These are phyloP conservation scores for Globisporangium viniferum DNA, from an alignment of 352 stramenopile species.

Conservation along the genomic window DNA sequence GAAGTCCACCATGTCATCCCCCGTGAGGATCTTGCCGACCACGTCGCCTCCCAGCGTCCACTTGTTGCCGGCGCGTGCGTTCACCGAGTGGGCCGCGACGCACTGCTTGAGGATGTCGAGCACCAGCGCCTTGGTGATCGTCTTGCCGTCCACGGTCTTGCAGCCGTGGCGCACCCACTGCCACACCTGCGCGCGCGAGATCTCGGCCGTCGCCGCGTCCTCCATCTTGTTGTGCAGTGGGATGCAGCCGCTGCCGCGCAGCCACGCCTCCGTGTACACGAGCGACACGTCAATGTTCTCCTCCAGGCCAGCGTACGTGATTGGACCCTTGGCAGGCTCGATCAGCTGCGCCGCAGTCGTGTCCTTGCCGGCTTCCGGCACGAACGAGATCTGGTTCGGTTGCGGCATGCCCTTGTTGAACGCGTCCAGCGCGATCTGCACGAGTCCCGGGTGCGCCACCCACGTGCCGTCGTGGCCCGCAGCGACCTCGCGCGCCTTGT, in stretches of 20 bases:
- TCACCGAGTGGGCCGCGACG: constrained; percentile 50
- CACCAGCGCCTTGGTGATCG: constrained; percentile 65
- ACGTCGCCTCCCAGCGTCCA: constrained; percentile 61
- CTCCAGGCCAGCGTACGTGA: constrained; percentile 83
- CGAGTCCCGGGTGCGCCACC: constrained; percentile 94
- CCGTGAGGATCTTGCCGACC: constrained; percentile 68
- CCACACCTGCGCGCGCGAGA: constrained; percentile 93
- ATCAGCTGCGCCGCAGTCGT: constrained; percentile 64
- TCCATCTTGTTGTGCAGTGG: constrained; percentile 95
- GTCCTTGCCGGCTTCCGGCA: constrained; percentile 52
- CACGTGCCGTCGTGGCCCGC: constrained; percentile 96
- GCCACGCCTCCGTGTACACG: constrained; percentile 93
- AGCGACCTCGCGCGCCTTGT: constrained; percentile 89
- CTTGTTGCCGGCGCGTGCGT: constrained; percentile 50
- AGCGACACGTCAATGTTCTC: constrained; percentile 92
- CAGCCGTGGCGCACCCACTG: constrained; percentile 84
- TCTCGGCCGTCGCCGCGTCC: constrained; percentile 93
- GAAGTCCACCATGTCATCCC: constrained; percentile 80
- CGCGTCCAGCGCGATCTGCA: constrained; percentile 89
- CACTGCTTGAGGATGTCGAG: constrained; percentile 61
- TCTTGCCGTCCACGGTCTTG: constrained; percentile 65
- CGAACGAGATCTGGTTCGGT: constrained; percentile 89
- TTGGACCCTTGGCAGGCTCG: constrained; percentile 56
- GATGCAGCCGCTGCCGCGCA: constrained; percentile 92
- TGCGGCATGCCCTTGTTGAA: constrained; percentile 94